Conservation (phyloP, 2,329 filamentous ascomycete genomes). For the Xylariaceae sp. region DNA sequence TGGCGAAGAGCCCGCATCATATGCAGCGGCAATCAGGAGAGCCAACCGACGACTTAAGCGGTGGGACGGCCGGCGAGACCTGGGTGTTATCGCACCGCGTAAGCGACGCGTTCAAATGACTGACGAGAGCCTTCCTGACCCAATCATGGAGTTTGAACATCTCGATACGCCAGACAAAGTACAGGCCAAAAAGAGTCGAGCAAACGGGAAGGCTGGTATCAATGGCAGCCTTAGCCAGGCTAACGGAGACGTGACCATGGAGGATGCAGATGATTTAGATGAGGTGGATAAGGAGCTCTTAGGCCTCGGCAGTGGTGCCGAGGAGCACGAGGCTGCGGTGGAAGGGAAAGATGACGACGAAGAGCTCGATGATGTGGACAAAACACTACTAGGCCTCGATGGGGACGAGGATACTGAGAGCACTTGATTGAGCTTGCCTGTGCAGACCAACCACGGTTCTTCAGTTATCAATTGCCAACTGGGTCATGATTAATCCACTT, state of each 20-base stretch:
- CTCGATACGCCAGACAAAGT: slow-evolving; percentile 12
- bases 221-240: slow-evolving; percentile 31
- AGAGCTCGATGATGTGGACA: slow-evolving; percentile 34
- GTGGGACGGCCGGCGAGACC: slow-evolving; percentile 54
- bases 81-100: slow-evolving; percentile 45
- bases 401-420: slow-evolving; percentile 32
- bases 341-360: slow-evolving; percentile 45
- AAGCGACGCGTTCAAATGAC: slow-evolving; percentile 37
- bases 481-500: slow-evolving; percentile 1
- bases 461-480: slow-evolving; percentile 1
- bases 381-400: slow-evolving; percentile 33
- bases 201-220: slow-evolving; percentile 27
- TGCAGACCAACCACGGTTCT: neutral
- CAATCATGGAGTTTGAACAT: slow-evolving; percentile 18
- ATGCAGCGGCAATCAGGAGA: slow-evolving; percentile 62
- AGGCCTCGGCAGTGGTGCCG: slow-evolving; percentile 43
- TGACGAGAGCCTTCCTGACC: slow-evolving; percentile 16
- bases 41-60: slow-evolving; percentile 61
- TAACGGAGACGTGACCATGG: slow-evolving; percentile 44
- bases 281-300: slow-evolving; percentile 52
- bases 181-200: slow-evolving; percentile 32
- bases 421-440: slow-evolving; percentile 15
- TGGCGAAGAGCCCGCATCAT: slow-evolving; percentile 67
- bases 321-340: slow-evolving; percentile 31
- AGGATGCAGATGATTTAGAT: slow-evolving; percentile 49